phyloP scores from a whole-genome alignment of 208 protist genomes.

The Acanthamoeba healyi region DNA sequence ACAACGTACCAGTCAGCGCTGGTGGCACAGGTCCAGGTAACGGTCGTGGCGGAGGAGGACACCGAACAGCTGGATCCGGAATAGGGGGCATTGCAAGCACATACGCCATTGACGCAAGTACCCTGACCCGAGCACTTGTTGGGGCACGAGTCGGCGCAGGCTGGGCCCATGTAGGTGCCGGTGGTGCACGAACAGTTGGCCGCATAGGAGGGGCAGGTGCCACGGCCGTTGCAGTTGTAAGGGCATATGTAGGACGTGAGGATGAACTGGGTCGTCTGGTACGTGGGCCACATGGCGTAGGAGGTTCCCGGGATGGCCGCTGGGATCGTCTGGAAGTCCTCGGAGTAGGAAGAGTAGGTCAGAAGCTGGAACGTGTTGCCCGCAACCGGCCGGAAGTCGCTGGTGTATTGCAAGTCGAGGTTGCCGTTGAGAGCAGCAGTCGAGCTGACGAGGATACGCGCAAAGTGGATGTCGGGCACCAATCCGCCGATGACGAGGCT shows the following conservation, averaged over 20 bases:
- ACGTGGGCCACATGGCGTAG: constrained; percentile 7
- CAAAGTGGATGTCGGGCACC: background rate
- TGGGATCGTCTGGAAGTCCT: constrained; percentile 14
- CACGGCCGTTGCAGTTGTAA: constrained; percentile 42
- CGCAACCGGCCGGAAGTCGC: constrained; percentile 2
- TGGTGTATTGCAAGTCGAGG: background rate
- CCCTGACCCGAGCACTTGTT: constrained; percentile 13
- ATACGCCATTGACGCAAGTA: constrained; percentile 39
- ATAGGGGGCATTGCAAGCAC: constrained; percentile 23
- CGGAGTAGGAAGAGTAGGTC: background rate
- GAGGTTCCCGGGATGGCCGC: background rate
- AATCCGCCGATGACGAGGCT: background rate
- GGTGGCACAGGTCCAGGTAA: constrained; percentile 2
- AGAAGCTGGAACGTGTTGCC: background rate
- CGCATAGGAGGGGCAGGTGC: background rate
- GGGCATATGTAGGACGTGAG: background rate
- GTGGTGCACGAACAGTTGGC: constrained; percentile 6
- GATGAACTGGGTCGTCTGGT: constrained; percentile 4
- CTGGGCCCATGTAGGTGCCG: background rate
- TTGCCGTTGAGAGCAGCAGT: background rate
- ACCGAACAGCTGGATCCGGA: background rate
- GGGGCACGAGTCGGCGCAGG: constrained; percentile 31
- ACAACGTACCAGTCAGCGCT: too few relatives aligned
- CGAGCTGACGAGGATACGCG: background rate
- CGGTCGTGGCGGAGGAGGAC: background rate